phyloP scores from a whole-genome alignment of 2,329 filamentous ascomycete species.

The Trichoderma semiorbis region DNA sequence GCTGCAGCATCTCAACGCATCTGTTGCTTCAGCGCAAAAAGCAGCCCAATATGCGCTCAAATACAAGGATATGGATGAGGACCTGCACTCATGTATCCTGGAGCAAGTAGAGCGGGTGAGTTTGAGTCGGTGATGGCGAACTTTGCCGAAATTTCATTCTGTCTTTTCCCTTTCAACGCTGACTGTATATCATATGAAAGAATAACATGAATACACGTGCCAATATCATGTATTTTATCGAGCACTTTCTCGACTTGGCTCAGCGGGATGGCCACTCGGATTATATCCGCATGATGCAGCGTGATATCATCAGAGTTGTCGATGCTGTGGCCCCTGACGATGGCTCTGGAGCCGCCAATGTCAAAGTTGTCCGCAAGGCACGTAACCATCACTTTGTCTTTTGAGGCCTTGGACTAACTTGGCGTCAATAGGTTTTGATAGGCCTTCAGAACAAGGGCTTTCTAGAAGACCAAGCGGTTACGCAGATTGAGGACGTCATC shows the following conservation, averaged over 20 bases:
- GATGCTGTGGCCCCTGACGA: slow-evolving; percentile 87
- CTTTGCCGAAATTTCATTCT: not conserved
- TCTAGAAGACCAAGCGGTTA: slow-evolving; percentile 69
- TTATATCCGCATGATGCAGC: slow-evolving; percentile 91
- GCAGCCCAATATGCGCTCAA: slow-evolving; percentile 93
- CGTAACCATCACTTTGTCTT: slow-evolving; percentile 22
- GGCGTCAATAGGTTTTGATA: slow-evolving; percentile 55
- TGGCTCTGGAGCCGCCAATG: slow-evolving; percentile 85
- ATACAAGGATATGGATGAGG: slow-evolving; percentile 92
- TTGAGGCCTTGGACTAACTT: not conserved
- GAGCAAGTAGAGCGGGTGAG: slow-evolving; percentile 83
- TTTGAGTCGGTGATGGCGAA: not conserved
- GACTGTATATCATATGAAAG: slow-evolving; percentile 36
- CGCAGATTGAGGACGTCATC: slow-evolving; percentile 78
- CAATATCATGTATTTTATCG: slow-evolving; percentile 99
- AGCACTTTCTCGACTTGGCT: slow-evolving; percentile 86
- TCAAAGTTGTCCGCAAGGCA: slow-evolving; percentile 85
- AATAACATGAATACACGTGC: slow-evolving; percentile 96
- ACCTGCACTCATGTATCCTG: slow-evolving; percentile 93
- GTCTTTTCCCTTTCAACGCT: not conserved
- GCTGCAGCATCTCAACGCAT: slow-evolving; percentile 87
- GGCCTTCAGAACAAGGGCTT: slow-evolving; percentile 68
- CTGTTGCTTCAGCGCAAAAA: slow-evolving; percentile 83
- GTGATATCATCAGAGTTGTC: slow-evolving; percentile 86
- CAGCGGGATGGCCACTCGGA: slow-evolving; percentile 70